Evolutionary conservation across 148 eudicot genomes (phyloP), one percentile per base, ranked within the genome.

Genomic region (Camellia japonica): DNA sequence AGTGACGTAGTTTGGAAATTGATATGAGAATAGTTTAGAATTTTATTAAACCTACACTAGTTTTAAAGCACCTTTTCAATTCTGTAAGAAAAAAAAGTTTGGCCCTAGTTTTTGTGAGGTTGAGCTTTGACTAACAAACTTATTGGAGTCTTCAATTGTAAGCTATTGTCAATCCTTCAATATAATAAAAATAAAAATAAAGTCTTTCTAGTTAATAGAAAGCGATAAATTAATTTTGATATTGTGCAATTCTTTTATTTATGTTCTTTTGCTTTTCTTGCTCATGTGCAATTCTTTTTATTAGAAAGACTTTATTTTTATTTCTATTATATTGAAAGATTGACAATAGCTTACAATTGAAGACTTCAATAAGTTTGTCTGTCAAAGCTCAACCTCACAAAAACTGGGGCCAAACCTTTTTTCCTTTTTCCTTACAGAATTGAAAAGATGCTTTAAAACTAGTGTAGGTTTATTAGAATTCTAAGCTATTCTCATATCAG

Each of bases 351-450:
- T 73, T 56, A 56, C 76, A 73, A 30, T 23, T 11, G 41, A 54
- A 5, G 47, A 55, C 47, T 10, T 3, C 30, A 30, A 30, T 10
- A 11, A 2, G 16, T 68, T 3, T 3, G 9, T 10, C 14, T 1
- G 14, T 68, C 52, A 68, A 20, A 74, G 18, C 3, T 76, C 73
- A 43, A 71, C 76, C 4, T 14, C 3, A 46, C 81, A 79, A 30
- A 30, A 30, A 30, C 30, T 30, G 0, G 30, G 30, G 30, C 30
- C 30, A 30, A 30, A 30, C 30, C 30, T 30, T 30, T 30, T 30
- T 30, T 30, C 30, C 1, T 30, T 30, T 30, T 30, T 30, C 30
- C 30, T 30, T 30, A 30, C 30, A 30, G 1, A 30, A 30, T 30
- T 30, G 30, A 30, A 30, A 30, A 30, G 30, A 30, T 30, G 30